These are phyloP conservation scores for Nannochloropsis oceanica DNA, from an alignment of 108 stramenopile species.

Conservation along the genomic window DNA sequence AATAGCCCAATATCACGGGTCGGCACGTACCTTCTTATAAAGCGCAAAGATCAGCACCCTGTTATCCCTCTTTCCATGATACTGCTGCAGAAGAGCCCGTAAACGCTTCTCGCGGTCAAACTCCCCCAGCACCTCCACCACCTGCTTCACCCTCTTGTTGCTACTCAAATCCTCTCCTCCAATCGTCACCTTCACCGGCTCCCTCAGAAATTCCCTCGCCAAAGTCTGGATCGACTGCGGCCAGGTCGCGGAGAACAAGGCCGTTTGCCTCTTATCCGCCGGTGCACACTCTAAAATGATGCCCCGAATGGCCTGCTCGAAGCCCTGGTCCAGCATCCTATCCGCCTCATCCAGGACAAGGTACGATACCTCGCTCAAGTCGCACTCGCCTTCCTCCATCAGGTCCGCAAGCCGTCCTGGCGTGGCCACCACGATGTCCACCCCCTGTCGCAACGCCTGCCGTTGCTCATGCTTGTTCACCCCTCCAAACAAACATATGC, in stretches of 20 bases:
- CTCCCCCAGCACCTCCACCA: slow-evolving; percentile 83
- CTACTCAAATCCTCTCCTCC: slow-evolving; percentile 75
- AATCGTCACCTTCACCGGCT: slow-evolving; percentile 57
- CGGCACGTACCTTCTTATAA: slow-evolving; percentile 65
- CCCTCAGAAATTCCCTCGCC: slow-evolving; percentile 62
- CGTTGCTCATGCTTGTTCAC: slow-evolving; percentile 78
- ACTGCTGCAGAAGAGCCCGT: slow-evolving; percentile 51
- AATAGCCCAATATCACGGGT: background rate
- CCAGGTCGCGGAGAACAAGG: slow-evolving; percentile 98
- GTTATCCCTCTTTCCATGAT: slow-evolving; percentile 48
- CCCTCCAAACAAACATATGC: slow-evolving; percentile 83
- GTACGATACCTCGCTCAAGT: slow-evolving; percentile 43
- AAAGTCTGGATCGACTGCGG: slow-evolving; percentile 77
- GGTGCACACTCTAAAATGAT: slow-evolving; percentile 3
- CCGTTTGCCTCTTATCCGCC: slow-evolving; percentile 62
- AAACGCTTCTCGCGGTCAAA: slow-evolving; percentile 62
- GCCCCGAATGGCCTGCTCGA: slow-evolving; percentile 22
- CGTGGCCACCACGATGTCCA: slow-evolving; percentile 83
- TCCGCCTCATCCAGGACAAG: slow-evolving; percentile 96
- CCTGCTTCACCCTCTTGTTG: slow-evolving; percentile 80
- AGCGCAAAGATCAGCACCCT: slow-evolving; percentile 80
- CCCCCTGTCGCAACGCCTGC: slow-evolving; percentile 34
- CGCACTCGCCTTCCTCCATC: slow-evolving; percentile 61
- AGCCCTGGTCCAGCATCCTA: slow-evolving; percentile 52
- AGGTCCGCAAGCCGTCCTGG: slow-evolving; percentile 91